Conservation (phyloP, 495 filamentous ascomycete genomes). For the Trichodelitschia bisporula region DNA sequence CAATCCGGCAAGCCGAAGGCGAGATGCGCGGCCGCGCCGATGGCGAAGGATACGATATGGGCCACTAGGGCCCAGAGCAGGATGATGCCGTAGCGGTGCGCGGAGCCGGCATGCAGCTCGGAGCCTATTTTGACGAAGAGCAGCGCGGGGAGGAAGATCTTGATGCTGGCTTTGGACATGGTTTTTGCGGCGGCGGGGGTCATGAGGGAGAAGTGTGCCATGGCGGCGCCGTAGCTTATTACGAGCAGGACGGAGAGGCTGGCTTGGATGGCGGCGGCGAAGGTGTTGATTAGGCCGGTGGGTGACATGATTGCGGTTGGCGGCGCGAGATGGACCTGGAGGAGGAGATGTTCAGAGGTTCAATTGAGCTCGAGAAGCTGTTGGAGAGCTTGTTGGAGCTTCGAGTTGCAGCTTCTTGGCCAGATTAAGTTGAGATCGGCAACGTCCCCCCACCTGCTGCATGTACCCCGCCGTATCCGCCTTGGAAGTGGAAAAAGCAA, state of each 20-base stretch:
- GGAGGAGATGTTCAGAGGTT: too few species aligned
- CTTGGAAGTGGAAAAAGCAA: too few species aligned
- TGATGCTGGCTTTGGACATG: conserved; percentile 37
- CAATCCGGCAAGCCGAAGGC: conserved; percentile 31
- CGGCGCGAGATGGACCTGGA: too few species aligned
- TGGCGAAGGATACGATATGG: conserved; percentile 23
- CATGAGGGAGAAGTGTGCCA: conserved; percentile 28
- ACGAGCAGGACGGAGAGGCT: conserved; percentile 40
- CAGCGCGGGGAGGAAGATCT: conserved; percentile 39
- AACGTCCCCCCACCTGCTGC: too few species aligned
- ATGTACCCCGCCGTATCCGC: too few species aligned
- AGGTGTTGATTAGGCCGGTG: conserved; percentile 17
- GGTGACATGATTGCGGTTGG: conserved; percentile 3
- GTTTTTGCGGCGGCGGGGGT: conserved; percentile 25
- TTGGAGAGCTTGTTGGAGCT: too few species aligned
- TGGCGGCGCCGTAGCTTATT: conserved; percentile 32
- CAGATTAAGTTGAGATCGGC: too few species aligned
- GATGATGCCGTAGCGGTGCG: conserved; percentile 28
- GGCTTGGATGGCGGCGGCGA: conserved; percentile 43
- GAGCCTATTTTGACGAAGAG: conserved; percentile 38
- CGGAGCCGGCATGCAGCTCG: conserved; percentile 27
- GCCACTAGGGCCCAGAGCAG: conserved; percentile 30
- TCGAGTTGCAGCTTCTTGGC: too few species aligned
- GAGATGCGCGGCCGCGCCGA: conserved; percentile 20
- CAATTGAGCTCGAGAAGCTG: too few species aligned